Percentiles rank a stretch among this genome's conserved stretches.
phyloP scores from a whole-genome alignment of 2,329 filamentous ascomycete species.

The Fusarium citri region DNA sequence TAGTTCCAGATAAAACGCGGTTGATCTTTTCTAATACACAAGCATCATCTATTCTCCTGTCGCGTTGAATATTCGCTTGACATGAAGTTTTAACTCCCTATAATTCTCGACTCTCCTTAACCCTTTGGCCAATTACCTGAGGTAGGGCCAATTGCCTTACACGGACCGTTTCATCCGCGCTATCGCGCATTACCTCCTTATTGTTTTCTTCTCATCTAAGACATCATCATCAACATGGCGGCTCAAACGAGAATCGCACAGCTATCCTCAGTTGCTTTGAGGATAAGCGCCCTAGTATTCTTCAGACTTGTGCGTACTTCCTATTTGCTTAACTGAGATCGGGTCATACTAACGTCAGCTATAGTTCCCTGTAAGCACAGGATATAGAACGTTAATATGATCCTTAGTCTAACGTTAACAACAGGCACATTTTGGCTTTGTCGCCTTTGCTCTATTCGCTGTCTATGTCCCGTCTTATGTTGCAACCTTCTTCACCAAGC shows the following conservation, averaged over 20 bases:
- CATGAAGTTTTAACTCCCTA: constrained; percentile 14
- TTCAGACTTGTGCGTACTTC: constrained; percentile 51
- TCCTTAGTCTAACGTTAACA: constrained; percentile 20
- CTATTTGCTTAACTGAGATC: background rate
- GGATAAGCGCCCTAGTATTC: constrained; percentile 52
- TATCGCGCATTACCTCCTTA: constrained; percentile 16
- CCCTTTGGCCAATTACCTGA: background rate
- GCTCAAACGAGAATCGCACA: constrained; percentile 49
- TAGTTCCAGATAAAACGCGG: constrained; percentile 27
- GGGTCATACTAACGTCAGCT: constrained; percentile 24
- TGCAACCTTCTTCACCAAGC: constrained; percentile 66
- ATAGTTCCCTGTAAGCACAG: constrained; percentile 53
- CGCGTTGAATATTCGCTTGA: constrained; percentile 23
- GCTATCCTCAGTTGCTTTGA: constrained; percentile 53
- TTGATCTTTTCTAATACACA: constrained; percentile 12
- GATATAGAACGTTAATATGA: constrained; percentile 14
- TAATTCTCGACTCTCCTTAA: constrained; percentile 42
- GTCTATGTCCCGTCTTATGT: constrained; percentile 75
- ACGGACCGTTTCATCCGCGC: constrained; percentile 10
- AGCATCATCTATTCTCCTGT: constrained; percentile 25
- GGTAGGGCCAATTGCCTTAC: constrained; percentile 2
- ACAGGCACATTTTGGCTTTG: constrained; percentile 59
- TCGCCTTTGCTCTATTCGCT: constrained; percentile 71
- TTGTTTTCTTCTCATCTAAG: constrained; percentile 17
- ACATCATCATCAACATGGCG: constrained; percentile 44